Evolutionary conservation across 805 yeast genomes (phyloP), one percentile per base, ranked within the genome.

Genomic region (Barnettozyma salicaria): DNA sequence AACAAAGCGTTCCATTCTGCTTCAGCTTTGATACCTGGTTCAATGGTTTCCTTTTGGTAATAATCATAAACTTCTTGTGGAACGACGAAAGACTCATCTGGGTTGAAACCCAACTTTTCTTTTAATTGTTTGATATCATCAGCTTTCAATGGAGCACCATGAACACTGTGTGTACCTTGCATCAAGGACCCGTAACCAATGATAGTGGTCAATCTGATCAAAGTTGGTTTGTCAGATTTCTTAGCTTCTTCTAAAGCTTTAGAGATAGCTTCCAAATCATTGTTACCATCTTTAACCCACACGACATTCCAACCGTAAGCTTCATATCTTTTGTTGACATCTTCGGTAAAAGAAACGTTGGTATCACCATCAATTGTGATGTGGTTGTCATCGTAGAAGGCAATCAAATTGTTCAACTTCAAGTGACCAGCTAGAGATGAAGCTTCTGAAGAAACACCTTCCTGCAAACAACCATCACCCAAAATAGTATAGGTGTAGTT

Each of bases 401-500:
- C 88, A 65, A 90, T 87, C 70, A 90, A 77, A 72, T 89, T 89
- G 63, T 84, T 85, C 63, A 90, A 78, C 72, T 87, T 74, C 65
- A 90, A 73, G 68, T 90, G 98, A 58, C 98, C 98, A 47, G 98
- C 98, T 44, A 89, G 68, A 25, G 98, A 90, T 52, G 76, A 75
- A 40, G 96, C 92, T 74, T 90, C 98, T 42, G 92, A 77, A 44
- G 96, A 75, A 47, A 90, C 87, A 76, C 98, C 98, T 73, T 90
- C 98, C 88, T 81, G 82, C 72, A 90, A 74, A 72, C 98, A 90
- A 55, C 97, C 98, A 56, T 90, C 98, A 70, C 98, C 98, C 44
- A 89, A 67, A 70, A 90, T 78, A 52, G 66, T 64, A 68, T 78
- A 90, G 47, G 88, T 78, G 74, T 70, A 76, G 63, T 76, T 75